Base-by-base conservation (phyloP, 768 basidiomycete genomes). In the Gautieria morchelliformis region DNA sequence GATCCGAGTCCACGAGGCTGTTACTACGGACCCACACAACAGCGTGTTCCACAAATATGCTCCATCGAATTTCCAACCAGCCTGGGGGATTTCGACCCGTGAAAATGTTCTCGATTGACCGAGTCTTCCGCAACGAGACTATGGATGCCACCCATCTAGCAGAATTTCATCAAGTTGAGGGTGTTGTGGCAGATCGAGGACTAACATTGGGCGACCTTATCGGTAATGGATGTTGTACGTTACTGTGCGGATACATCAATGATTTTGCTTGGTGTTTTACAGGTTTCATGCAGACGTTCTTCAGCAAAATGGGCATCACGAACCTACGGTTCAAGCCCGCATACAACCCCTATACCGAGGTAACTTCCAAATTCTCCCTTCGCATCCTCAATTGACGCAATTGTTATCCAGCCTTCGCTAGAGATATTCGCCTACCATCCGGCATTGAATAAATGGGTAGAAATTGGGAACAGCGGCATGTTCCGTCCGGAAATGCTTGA, bases 111-210 rank as follows among this genome's bases (percentile, higher is more conserved):
- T 93, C 89, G 63, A 97, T 99, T 62, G 96, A 99, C 70, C 79
- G 96, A 46, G 96, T 99, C 20, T 99, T 98, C 85, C 79, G 96
- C 68, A 99, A 99, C 65, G 96, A 99, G 71, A 91, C 96, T 0
- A 90, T 91, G 80, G 96, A 99, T 70, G 93, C 93, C 46, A 99
- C 96, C 17, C 96, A 99, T 76, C 67, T 99, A 61, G 96, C 96
- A 4, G 96, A 99, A 71, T 99, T 99, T 78, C 95, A 98, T 69
- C 96, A 99, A 72, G 96, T 99, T n/a, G 96, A 99, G 70, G 96
- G 96, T 52, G 96, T 99, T 47, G 93, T 99, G 27, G 96, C 96
- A 10, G 96, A 99, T 71, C 83, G 85, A 62, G 84, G 84, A 51
- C 73, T 99, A 59, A 98, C 95, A 1, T 75, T 99, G 27, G 95